Percentiles rank a stretch among this genome's conserved stretches.
Conservation (phyloP, 495 filamentous ascomycete species). For the Penicillium cosmopolitanum region DNA sequence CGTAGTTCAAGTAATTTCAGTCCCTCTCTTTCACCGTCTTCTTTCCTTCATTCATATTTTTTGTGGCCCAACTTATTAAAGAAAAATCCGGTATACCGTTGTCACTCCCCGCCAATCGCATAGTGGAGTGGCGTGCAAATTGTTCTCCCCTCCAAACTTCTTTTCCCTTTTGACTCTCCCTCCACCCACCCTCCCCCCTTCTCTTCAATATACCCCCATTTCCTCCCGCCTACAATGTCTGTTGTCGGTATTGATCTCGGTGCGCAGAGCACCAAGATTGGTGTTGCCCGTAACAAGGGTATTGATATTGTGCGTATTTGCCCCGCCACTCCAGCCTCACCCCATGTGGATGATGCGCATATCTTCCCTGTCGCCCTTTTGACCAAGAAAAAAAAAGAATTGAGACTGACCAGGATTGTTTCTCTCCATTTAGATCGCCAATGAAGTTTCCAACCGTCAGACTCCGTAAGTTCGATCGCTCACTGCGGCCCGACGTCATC, state of each 20-base stretch:
- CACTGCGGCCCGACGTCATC: conserved; percentile 11
- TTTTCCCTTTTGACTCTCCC: conserved; percentile 29
- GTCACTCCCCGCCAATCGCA: conserved; percentile 32
- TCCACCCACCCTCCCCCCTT: conserved; percentile 20
- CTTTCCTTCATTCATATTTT: not conserved
- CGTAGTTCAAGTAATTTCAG: not conserved
- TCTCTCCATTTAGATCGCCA: conserved; percentile 74
- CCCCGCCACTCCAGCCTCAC: conserved; percentile 24
- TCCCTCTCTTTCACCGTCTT: conserved; percentile 1
- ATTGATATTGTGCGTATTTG: conserved; percentile 91
- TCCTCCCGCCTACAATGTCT: conserved; percentile 58
- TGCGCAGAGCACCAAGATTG: conserved; percentile 95
- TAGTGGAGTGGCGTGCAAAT: conserved; percentile 48
- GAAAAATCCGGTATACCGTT: conserved; percentile 22
- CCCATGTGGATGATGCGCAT: not conserved
- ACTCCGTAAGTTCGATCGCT: conserved; percentile 76
- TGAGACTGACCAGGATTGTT: conserved; percentile 27
- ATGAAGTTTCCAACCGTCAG: conserved; percentile 97
- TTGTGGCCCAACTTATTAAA: not conserved
- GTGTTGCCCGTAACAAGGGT: conserved; percentile 95
- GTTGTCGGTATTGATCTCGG: conserved; percentile 95
- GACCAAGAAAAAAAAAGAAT: conserved; percentile 1
- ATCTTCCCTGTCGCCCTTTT: not conserved
- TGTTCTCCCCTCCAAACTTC: conserved; percentile 41
- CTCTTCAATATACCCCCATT: conserved; percentile 20